Conservation (phyloP, 2,329 filamentous ascomycete species). For the Cladosporium colombiae region DNA sequence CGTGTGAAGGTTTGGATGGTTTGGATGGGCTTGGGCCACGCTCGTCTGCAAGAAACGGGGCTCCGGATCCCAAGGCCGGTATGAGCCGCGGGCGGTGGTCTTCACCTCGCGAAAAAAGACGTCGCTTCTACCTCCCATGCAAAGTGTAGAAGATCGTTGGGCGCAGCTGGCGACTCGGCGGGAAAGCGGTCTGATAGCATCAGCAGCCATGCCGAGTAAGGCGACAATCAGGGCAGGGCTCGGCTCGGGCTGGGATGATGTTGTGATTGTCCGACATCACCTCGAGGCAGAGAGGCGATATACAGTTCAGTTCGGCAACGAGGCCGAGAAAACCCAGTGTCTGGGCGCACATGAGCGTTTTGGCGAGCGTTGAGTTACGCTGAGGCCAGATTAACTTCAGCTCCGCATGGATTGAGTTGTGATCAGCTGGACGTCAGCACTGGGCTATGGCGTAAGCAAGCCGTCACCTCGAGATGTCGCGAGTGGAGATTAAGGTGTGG, state of each 20-base stretch:
- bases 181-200: not conserved
- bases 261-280: not conserved
- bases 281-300: not conserved
- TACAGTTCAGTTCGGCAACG: not conserved
- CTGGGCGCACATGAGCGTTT: not conserved
- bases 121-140: not conserved
- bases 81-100: not conserved
- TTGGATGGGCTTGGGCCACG: not conserved
- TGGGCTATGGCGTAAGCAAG: not conserved
- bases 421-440: not conserved
- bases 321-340: not conserved
- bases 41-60: not conserved
- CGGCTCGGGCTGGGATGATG: not conserved
- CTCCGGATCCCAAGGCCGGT: not conserved
- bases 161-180: not conserved
- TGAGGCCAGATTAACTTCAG: not conserved
- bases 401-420: not conserved
- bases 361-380: not conserved
- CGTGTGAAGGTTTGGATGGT: not conserved
- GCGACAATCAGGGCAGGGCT: not conserved
- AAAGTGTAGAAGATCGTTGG: not conserved
- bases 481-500: not conserved
- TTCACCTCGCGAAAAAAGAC: not conserved
- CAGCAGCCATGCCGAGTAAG: not conserved
- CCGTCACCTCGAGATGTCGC: not conserved